Percentiles rank a stretch among this genome's conserved stretches.
Evolutionary conservation across 257 asterid species (phyloP).

Genomic region (Nemophila menziesii): DNA sequence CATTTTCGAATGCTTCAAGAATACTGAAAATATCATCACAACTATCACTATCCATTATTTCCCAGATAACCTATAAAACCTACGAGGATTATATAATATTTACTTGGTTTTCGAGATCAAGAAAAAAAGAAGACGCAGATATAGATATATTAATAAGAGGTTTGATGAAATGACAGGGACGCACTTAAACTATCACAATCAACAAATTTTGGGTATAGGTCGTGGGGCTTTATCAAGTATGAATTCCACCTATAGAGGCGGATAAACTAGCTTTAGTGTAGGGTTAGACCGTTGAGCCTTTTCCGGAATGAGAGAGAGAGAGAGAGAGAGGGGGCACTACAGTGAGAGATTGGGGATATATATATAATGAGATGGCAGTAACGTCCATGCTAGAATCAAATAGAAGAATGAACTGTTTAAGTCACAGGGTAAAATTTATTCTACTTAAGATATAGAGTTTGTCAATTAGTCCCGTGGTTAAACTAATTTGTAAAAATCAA

Average conservation of each 20-base stretch:
- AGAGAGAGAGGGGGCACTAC: conserved; percentile 1
- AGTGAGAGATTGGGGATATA: conserved; percentile 1
- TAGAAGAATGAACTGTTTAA: too few relatives aligned
- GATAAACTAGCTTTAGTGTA: neutral
- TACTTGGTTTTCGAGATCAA: conserved; percentile 12
- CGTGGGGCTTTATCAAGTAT: conserved; percentile 2
- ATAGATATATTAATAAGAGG: conserved; percentile 4
- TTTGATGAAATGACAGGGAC: conserved; percentile 34
- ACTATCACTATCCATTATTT: conserved; percentile 33
- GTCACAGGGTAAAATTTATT: neutral
- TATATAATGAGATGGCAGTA: too few relatives aligned
- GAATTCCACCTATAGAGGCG: conserved; percentile 5
- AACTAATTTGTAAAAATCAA: too few relatives aligned
- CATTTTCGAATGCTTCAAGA: conserved; percentile 47
- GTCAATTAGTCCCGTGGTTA: too few relatives aligned
- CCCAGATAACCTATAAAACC: neutral
- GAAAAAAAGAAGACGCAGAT: conserved; percentile 1
- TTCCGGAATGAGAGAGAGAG: conserved; percentile 7
- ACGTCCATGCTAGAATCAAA: too few relatives aligned
- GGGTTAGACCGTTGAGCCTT: neutral
- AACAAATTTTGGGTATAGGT: conserved; percentile 2
- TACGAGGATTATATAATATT: neutral
- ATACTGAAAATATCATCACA: conserved; percentile 62
- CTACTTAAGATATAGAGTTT: too few relatives aligned
- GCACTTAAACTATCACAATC: conserved; percentile 59